phyloP scores from a whole-genome alignment of 352 stramenopile species.

The Pythium oligandrum region DNA sequence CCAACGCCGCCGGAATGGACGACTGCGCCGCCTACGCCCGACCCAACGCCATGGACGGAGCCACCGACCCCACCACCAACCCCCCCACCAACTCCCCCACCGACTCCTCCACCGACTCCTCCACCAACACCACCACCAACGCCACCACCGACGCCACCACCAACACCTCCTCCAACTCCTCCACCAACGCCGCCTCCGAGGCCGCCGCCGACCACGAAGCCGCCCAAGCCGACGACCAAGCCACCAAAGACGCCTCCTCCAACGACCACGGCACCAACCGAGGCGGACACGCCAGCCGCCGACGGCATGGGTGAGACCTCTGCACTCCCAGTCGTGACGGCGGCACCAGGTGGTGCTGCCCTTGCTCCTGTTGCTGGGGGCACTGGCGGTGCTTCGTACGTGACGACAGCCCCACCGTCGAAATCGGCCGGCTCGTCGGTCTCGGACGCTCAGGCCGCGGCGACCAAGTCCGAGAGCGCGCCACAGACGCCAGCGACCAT shows the following conservation, averaged over 20 bases:
- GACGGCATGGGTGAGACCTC: background rate
- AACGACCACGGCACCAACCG: background rate
- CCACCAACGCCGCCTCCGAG: constrained; percentile 1
- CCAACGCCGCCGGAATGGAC: too few species aligned
- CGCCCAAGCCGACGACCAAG: constrained; percentile 8
- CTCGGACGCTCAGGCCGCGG: too few species aligned
- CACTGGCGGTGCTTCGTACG: too few species aligned
- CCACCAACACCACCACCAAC: constrained; percentile 3
- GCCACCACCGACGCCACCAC: background rate
- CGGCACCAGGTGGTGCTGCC: background rate
- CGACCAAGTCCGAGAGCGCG: too few species aligned
- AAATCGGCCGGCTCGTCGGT: background rate
- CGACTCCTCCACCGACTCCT: background rate
- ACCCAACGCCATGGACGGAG: background rate
- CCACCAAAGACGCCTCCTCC: background rate
- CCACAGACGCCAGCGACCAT: constrained; percentile 13
- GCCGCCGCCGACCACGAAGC: background rate
- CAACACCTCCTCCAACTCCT: constrained; percentile 2
- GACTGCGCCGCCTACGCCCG: background rate
- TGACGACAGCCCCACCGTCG: background rate
- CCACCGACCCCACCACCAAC: background rate
- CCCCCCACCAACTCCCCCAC: background rate
- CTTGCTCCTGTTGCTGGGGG: too few species aligned
- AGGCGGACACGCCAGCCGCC: background rate
- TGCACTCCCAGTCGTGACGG: background rate